Conservation (phyloP, 352 stramenopile genomes). For the Phytophthora boehmeriae region DNA sequence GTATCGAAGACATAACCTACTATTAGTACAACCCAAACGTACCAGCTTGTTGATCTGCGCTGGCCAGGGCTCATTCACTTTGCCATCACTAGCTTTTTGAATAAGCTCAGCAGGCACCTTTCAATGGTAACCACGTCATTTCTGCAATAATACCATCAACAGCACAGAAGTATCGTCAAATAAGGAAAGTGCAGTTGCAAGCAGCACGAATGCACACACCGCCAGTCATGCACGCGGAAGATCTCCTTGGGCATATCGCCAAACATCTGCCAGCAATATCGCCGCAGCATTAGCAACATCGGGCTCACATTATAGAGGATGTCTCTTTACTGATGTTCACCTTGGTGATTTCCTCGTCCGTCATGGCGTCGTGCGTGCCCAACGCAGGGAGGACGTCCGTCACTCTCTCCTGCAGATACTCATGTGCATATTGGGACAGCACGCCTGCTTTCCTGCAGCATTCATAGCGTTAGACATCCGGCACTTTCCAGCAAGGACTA, state of each 20-base stretch:
- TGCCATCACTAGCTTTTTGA: slow-evolving; percentile 91
- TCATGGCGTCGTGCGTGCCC: slow-evolving; percentile 97
- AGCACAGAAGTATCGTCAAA: neutral
- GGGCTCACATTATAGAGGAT: neutral
- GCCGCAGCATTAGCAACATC: neutral
- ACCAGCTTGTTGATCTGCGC: slow-evolving; percentile 97
- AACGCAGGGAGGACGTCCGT: slow-evolving; percentile 94
- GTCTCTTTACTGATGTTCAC: slow-evolving; percentile 24
- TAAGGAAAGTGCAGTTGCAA: too few relatives aligned
- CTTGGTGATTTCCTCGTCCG: slow-evolving; percentile 89
- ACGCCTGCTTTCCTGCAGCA: slow-evolving; percentile 85
- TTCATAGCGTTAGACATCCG: slow-evolving; percentile 2
- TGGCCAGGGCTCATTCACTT: slow-evolving; percentile 96
- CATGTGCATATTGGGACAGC: slow-evolving; percentile 94
- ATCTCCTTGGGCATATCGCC: slow-evolving; percentile 85
- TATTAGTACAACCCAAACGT: slow-evolving; percentile 14
- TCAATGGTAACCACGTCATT: slow-evolving; percentile 97
- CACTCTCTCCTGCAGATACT: slow-evolving; percentile 87
- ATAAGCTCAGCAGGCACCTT: slow-evolving; percentile 94
- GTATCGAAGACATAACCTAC: neutral
- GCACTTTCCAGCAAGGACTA: neutral
- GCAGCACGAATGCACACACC: slow-evolving; percentile 36
- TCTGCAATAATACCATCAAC: slow-evolving; percentile 31
- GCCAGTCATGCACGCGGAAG: slow-evolving; percentile 96
- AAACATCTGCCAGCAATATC: slow-evolving; percentile 87